These are phyloP conservation scores for Xylaria nigripes DNA, from an alignment of 495 filamentous ascomycete genomes.

Conservation along the genomic window DNA sequence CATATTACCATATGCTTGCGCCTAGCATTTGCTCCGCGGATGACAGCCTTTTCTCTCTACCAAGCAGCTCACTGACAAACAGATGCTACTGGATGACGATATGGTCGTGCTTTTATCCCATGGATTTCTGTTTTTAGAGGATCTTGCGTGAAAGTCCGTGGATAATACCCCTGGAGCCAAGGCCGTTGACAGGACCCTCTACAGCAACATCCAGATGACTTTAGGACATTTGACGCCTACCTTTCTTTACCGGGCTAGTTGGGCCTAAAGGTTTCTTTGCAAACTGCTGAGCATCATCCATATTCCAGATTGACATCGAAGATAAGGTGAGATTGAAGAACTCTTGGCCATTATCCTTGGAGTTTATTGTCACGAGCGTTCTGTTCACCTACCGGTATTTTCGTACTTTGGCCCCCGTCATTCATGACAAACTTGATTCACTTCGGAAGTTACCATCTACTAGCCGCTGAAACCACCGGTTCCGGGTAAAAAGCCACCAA, in stretches of 20 bases:
- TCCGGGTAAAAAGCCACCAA: neutral
- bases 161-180: neutral
- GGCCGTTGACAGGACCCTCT: neutral
- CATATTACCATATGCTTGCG: conserved; percentile 17
- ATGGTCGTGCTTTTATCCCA: neutral
- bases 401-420: neutral
- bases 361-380: neutral
- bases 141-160: neutral
- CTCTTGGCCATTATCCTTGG: neutral
- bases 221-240: neutral
- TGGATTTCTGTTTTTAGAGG: neutral
- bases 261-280: neutral
- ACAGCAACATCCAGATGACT: neutral
- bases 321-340: neutral
- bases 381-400: neutral
- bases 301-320: neutral
- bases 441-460: neutral
- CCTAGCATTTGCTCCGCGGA: conserved; percentile 19
- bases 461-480: neutral
- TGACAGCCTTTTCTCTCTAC: conserved; percentile 1
- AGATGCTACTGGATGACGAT: conserved; percentile 1
- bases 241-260: neutral
- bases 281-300: neutral
- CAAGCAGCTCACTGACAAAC: conserved; percentile 5
- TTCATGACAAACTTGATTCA: neutral